Conservation (phyloP, 2,329 filamentous ascomycete genomes). For the Knoxdaviesia proteae region DNA sequence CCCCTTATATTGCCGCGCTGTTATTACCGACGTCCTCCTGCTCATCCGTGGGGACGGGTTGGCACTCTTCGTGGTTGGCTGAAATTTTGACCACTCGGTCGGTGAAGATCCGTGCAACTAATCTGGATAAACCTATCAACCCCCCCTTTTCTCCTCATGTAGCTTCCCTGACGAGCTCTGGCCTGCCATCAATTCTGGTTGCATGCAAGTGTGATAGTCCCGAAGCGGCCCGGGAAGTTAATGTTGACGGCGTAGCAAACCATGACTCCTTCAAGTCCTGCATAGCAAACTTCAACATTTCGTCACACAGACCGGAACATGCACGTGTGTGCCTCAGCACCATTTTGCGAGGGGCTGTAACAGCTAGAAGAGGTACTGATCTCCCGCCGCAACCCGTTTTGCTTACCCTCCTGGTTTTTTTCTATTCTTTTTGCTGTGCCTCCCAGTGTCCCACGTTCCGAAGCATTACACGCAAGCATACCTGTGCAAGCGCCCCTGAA, state of each 20-base stretch:
- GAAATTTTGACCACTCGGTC: too few species aligned
- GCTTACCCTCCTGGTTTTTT: constrained; percentile 2
- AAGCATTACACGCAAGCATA: too few species aligned
- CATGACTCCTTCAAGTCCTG: constrained; percentile 47
- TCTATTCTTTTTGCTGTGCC: background rate
- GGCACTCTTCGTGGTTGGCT: too few species aligned
- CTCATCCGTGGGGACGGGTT: background rate
- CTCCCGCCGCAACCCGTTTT: constrained; percentile 1
- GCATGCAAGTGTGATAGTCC: constrained; percentile 79
- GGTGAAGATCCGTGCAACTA: too few species aligned
- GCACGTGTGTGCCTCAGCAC: constrained; percentile 57
- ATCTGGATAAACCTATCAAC: too few species aligned
- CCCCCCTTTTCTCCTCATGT: background rate
- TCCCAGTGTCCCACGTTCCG: background rate
- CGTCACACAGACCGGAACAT: constrained; percentile 46
- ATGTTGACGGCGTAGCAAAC: constrained; percentile 39
- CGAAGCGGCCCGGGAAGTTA: constrained; percentile 46
- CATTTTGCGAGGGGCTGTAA: constrained; percentile 52
- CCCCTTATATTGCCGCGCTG: background rate
- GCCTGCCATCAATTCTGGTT: constrained; percentile 59
- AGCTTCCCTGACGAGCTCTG: constrained; percentile 56
- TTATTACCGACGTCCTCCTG: background rate
- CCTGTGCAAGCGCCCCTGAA: too few species aligned
- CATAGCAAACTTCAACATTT: constrained; percentile 54
- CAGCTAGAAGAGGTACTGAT: constrained; percentile 39